Evolutionary conservation across 495 filamentous ascomycete genomes (phyloP).

Genomic region (Sporormia fimetaria): DNA sequence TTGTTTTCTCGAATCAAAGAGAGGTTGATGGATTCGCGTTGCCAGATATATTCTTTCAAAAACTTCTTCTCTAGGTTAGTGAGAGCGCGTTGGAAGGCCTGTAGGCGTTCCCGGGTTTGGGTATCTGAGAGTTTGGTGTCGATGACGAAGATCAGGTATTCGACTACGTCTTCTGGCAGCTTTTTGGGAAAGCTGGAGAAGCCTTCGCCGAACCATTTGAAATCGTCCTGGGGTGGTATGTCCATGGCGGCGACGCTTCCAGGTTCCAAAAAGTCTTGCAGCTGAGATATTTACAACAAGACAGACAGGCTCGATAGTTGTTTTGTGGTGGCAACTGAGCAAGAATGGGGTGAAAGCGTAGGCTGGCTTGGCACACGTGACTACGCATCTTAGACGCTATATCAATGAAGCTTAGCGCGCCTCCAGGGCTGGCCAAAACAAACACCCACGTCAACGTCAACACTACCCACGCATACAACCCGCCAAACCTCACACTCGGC

Average conservation of each 20-base stretch:
- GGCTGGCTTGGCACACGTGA: no score
- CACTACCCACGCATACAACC: no score
- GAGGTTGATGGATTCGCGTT: constrained; percentile 65
- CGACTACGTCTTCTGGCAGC: constrained; percentile 75
- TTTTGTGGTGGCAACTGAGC: no score
- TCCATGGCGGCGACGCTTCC: constrained; percentile 4
- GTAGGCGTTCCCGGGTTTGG: constrained; percentile 49
- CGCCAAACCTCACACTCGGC: constrained; percentile 7
- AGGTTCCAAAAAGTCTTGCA: not conserved
- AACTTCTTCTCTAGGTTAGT: constrained; percentile 48
- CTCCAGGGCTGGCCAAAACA: no score
- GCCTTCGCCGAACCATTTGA: constrained; percentile 40
- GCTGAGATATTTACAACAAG: no score
- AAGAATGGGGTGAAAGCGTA: no score
- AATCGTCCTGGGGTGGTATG: constrained; percentile 28
- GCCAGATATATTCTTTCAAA: constrained; percentile 87
- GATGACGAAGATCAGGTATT: constrained; percentile 71
- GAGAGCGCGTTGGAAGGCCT: constrained; percentile 57
- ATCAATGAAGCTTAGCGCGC: no score
- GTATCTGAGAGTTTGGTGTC: constrained; percentile 39
- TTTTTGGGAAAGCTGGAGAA: constrained; percentile 59
- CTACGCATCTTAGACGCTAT: no score
- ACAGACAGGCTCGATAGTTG: no score
- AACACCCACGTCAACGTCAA: no score
- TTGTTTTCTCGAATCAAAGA: constrained; percentile 50